Percentiles rank a stretch among this genome's conserved stretches.
Conservation (phyloP, 1,284 basidiomycete species). For the Rhizopogon parksii region DNA sequence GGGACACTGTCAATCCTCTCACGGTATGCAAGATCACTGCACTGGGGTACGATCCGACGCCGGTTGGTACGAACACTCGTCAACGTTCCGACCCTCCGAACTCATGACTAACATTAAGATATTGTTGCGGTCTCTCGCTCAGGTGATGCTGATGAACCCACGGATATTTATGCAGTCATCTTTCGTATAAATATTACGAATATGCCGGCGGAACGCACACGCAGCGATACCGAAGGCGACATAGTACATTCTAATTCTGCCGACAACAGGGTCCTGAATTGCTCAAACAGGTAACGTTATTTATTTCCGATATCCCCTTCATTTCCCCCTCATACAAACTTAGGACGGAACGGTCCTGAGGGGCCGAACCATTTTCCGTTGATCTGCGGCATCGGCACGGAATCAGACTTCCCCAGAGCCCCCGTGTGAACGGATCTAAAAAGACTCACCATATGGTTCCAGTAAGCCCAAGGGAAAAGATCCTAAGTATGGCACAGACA, state of each 20-base stretch:
- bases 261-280: background rate
- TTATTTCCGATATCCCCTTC: background rate
- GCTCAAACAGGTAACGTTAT: too few relatives aligned
- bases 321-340: conserved; percentile 16
- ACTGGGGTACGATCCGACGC: too few relatives aligned
- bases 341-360: conserved; percentile 45
- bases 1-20: too few relatives aligned
- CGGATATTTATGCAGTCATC: background rate
- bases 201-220: background rate
- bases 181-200: background rate
- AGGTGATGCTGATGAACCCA: background rate
- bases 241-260: background rate
- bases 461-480: conserved; percentile 87
- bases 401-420: conserved; percentile 3
- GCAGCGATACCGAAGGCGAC: background rate
- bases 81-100: too few relatives aligned
- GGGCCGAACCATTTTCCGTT: conserved; percentile 66
- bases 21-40: too few relatives aligned
- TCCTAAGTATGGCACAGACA: conserved; percentile 37
- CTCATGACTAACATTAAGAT: too few relatives aligned
- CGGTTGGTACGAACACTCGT: too few relatives aligned
- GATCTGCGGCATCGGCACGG: conserved; percentile 33
- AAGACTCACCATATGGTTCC: conserved; percentile 66
- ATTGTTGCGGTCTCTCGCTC: too few relatives aligned
- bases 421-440: background rate